Percentiles rank a stretch among this genome's conserved stretches.
Conservation (phyloP, 2,329 filamentous ascomycete genomes). For the Stachybotrys chartarum region DNA sequence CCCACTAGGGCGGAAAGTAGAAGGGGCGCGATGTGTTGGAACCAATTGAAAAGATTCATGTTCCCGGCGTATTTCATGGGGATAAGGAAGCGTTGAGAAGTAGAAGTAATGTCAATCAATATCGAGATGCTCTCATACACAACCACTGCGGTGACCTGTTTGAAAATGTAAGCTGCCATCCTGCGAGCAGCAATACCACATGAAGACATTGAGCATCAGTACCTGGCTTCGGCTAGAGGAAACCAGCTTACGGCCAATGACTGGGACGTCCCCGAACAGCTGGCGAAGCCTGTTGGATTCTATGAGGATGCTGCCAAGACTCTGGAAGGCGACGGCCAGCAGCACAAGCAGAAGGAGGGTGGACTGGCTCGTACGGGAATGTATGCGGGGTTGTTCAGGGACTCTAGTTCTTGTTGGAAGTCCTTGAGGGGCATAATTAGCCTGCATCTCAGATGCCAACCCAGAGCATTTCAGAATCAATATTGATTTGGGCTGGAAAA, state of each 20-base stretch:
- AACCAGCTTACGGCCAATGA: slow-evolving; percentile 5
- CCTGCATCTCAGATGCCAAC: background rate
- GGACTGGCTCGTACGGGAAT: slow-evolving; percentile 6
- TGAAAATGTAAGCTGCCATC: too few species aligned
- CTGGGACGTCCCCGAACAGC: slow-evolving; percentile 4
- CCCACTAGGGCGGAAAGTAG: too few species aligned
- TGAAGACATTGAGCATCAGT: too few species aligned
- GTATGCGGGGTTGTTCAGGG: slow-evolving; percentile 6
- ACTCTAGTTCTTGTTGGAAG: slow-evolving; percentile 5
- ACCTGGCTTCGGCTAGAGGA: slow-evolving; percentile 3
- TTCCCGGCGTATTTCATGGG: too few species aligned
- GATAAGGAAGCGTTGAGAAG: too few species aligned
- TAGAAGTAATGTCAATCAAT: background rate
- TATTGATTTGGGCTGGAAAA: slow-evolving; percentile 5
- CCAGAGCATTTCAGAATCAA: slow-evolving; percentile 6
- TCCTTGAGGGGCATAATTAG: slow-evolving; percentile 2
- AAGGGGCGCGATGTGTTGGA: too few species aligned
- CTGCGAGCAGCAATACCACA: too few species aligned
- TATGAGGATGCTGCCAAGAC: slow-evolving; percentile 7
- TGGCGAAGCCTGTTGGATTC: slow-evolving; percentile 4
- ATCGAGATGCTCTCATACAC: background rate
- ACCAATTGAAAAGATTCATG: too few species aligned
- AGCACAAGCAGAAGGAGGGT: slow-evolving; percentile 6
- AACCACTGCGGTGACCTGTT: too few species aligned
- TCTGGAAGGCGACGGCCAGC: slow-evolving; percentile 7